Conservation (phyloP, 345 rosid species). For the Camelina laxa region DNA sequence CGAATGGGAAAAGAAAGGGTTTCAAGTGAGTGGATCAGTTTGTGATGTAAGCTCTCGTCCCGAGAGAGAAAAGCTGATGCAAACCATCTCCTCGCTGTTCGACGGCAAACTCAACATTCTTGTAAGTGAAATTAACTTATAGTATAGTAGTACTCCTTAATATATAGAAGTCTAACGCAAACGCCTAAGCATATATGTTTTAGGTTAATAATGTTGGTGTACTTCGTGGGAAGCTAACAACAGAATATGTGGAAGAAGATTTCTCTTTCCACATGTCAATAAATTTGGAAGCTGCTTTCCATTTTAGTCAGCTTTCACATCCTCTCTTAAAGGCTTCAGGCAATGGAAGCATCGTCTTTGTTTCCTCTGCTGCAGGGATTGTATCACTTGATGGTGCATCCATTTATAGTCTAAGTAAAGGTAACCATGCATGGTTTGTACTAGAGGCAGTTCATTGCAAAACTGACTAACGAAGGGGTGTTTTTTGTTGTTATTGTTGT, state of each 20-base stretch:
- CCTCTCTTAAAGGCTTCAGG: conserved; percentile 58
- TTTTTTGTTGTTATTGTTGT: background rate
- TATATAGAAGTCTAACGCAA: background rate
- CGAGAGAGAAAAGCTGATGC: conserved; percentile 18
- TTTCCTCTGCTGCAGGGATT: conserved; percentile 51
- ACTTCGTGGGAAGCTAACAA: conserved; percentile 44
- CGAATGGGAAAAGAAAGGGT: conserved; percentile 36
- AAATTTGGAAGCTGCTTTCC: conserved; percentile 56
- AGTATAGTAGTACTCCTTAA: background rate
- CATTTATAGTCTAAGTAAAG: conserved; percentile 49
- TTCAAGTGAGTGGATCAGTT: conserved; percentile 39
- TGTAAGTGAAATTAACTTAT: background rate
- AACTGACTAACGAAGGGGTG: background rate
- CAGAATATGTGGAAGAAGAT: conserved; percentile 53
- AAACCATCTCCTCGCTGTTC: conserved; percentile 16
- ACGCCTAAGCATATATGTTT: background rate
- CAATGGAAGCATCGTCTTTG: conserved; percentile 53
- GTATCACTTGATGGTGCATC: conserved; percentile 33
- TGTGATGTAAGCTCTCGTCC: conserved; percentile 30
- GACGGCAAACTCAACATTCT: conserved; percentile 38
- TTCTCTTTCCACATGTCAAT: conserved; percentile 45
- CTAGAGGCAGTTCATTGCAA: background rate
- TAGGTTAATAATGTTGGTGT: conserved; percentile 63
- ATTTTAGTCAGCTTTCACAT: conserved; percentile 58
- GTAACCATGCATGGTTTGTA: conserved; percentile 19